Evolutionary conservation across 2,329 filamentous ascomycete genomes (phyloP).

Genomic region (Bipolaris gigantea): DNA sequence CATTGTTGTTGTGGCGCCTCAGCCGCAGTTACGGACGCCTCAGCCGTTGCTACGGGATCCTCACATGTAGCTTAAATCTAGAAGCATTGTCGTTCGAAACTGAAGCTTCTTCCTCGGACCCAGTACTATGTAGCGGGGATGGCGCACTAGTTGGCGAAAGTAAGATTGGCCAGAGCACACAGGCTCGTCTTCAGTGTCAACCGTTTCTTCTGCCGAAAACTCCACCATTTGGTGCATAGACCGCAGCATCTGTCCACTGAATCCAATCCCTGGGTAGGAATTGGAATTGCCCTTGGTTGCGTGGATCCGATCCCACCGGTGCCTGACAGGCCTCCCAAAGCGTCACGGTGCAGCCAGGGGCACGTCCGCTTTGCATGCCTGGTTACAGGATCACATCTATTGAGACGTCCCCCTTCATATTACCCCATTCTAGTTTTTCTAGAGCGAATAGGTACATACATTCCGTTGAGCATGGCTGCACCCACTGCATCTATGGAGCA

Average conservation of each 20-base stretch:
- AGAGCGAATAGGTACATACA: slow-evolving; percentile 1
- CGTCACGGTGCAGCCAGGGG: neutral
- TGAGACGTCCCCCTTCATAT: neutral
- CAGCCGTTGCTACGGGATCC: slow-evolving; percentile 1
- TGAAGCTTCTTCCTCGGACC: neutral
- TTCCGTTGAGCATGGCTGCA: neutral
- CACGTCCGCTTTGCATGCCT: too few species aligned
- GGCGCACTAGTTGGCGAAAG: neutral
- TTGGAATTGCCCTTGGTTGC: neutral
- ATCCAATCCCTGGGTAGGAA: neutral
- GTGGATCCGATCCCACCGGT: neutral
- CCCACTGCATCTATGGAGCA: slow-evolving; percentile 4
- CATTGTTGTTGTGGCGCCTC: too few species aligned
- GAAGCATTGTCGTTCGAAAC: neutral
- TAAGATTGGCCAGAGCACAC: neutral
- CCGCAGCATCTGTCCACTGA: slow-evolving; percentile 2
- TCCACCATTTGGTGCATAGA: neutral
- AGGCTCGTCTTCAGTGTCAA: neutral
- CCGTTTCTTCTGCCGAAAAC: neutral
- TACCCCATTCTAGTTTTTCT: neutral
- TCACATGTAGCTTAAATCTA: slow-evolving; percentile 5
- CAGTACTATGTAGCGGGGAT: slow-evolving; percentile 1
- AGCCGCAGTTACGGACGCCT: neutral
- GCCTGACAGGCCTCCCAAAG: slow-evolving; percentile 4
- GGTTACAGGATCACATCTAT: neutral